Conservation (phyloP, 352 stramenopile species). For the Globisporangium iwayamae region DNA sequence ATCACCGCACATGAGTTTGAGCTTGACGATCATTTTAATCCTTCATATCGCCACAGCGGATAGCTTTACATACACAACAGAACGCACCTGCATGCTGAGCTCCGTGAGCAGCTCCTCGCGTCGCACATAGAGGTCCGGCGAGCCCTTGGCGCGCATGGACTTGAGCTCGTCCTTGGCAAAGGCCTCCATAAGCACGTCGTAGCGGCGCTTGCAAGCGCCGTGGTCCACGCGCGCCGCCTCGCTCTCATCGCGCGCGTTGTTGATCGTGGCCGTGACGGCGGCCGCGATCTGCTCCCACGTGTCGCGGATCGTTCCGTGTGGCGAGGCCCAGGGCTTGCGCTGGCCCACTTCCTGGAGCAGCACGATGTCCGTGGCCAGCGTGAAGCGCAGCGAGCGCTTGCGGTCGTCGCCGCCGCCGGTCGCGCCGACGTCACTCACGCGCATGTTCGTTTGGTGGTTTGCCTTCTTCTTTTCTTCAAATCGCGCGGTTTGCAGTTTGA, state of each 20-base stretch:
- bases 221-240: constrained; percentile 17
- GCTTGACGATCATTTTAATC: background rate
- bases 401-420: constrained; percentile 2
- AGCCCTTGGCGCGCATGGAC: constrained; percentile 18
- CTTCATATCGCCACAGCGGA: background rate
- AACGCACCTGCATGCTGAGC: constrained; percentile 12
- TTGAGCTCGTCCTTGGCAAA: constrained; percentile 18
- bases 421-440: background rate
- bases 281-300: constrained; percentile 17
- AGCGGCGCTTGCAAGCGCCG: constrained; percentile 15
- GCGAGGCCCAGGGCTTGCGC: constrained; percentile 11
- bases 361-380: constrained; percentile 15
- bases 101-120: constrained; percentile 17
- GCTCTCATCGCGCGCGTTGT: constrained; percentile 12
- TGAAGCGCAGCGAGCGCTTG: constrained; percentile 18
- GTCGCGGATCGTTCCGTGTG: constrained; percentile 16
- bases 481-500: background rate
- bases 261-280: constrained; percentile 10
- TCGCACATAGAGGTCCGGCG: constrained; percentile 12
- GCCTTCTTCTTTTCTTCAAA: background rate
- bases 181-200: constrained; percentile 16
- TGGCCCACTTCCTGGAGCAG: constrained; percentile 14
- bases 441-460: background rate
- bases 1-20: background rate
- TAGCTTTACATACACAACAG: background rate